Percentiles rank a stretch among this genome's conserved stretches.
These are phyloP conservation scores for Ajuga chamaepitys DNA, from an alignment of 257 asterid genomes.

Conservation along the genomic window DNA sequence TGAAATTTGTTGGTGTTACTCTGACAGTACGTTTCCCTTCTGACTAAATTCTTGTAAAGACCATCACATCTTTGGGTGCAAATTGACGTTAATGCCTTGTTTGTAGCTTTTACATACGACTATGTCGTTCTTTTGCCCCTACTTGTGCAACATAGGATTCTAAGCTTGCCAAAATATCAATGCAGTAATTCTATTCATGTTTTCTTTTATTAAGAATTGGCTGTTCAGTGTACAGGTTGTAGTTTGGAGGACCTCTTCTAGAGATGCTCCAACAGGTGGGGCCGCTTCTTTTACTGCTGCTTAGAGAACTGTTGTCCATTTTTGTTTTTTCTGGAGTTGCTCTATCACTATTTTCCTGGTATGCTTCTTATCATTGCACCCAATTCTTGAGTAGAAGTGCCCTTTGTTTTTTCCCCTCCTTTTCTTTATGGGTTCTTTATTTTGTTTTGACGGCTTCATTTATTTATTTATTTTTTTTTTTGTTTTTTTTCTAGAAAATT, in stretches of 20 bases:
- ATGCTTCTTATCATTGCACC: neutral
- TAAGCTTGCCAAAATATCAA: neutral
- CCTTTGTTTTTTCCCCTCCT: neutral
- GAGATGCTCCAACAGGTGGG: constrained; percentile 14
- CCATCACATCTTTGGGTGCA: neutral
- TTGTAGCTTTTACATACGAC: neutral
- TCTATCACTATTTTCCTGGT: constrained; percentile 7
- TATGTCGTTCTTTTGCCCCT: constrained; percentile 9
- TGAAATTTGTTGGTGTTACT: neutral
- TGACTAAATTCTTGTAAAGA: neutral
- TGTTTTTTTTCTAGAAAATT: too few relatives aligned
- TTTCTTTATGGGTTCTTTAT: neutral
- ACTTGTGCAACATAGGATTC: constrained; percentile 23
- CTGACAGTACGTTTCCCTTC: neutral
- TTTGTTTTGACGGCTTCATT: too few relatives aligned
- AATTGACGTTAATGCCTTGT: neutral
- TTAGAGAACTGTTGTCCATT: neutral
- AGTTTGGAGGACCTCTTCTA: constrained; percentile 2
- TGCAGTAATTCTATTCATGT: neutral
- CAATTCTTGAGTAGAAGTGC: neutral
- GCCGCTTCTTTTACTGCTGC: constrained; percentile 4
- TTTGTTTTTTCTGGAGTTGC: constrained; percentile 10
- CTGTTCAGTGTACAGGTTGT: constrained; percentile 15
- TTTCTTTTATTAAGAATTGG: neutral
- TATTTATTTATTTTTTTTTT: neutral